Base-by-base conservation (phyloP, 306 rosid genomes). In the Quercus variabilis region DNA sequence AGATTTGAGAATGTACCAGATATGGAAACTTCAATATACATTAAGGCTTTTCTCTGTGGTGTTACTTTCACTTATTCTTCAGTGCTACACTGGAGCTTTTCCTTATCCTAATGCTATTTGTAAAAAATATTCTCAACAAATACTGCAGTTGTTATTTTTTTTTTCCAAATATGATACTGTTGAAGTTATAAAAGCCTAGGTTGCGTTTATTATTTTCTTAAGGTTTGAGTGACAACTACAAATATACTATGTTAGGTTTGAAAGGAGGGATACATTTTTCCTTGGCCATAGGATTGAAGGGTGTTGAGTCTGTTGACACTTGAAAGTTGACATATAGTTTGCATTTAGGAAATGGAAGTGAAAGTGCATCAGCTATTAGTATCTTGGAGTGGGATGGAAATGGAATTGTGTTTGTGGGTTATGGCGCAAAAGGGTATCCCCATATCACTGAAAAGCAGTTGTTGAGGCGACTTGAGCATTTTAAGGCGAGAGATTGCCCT, bases 1-100 rank as follows among this genome's bases (percentile, higher is more conserved):
- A 72, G 28, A 55, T 79, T 69, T 52, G 78, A 76, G 74, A 71
- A 76, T 76, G 77, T 85, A 51, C 17, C 54, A 25, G 38, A 58
- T 46, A 67, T 46, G 30, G 71, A 51, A 79, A 30, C 72, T 28
- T 70, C 58, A 55, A 71, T 62, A 73, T 30, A 46, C 52, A 15
- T 23, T 35, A 68, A 63, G 71, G 60, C 78, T 73, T 21, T 73
- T 12, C 74, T 30, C 41, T 73, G 23, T 63, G 49, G 15, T 11
- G 28, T 80, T 28, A 41, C 74, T 76, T 74, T 71, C 18, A 65
- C 62, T 33, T 52, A 46, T 74, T 57, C 30, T 60, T 73, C 28
- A 76, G 57, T 67, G 35, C 43, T 55, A 76, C 1, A 19, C 19
- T 81, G 55, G 74, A 26, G 33, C 15, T 33, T 46, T 74, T 55